Evolutionary conservation across 2,329 filamentous ascomycete species (phyloP).

Genomic region (Aureobasidium subglaciale): DNA sequence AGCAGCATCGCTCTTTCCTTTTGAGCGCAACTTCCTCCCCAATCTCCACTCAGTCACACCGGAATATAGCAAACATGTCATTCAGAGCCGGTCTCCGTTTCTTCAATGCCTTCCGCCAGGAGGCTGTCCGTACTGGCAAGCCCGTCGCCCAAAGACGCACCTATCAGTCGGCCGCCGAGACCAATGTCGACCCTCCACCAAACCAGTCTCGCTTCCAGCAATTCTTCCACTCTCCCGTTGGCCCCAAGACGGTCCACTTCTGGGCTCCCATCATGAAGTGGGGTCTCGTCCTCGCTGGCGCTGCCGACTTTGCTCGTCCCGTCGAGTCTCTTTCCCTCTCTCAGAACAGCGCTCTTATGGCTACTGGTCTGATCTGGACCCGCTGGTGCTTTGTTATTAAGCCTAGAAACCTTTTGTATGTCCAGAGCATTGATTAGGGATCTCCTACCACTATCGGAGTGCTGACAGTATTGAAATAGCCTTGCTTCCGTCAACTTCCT

Average conservation of each 20-base stretch:
- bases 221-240: constrained; percentile 51
- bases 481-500: constrained; percentile 98
- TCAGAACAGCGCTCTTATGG: constrained; percentile 83
- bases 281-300: constrained; percentile 84
- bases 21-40: constrained; percentile 39
- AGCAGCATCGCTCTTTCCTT: neutral
- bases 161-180: constrained; percentile 56
- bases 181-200: constrained; percentile 24
- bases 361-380: constrained; percentile 94
- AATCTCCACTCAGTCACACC: constrained; percentile 24
- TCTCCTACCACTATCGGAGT: too few species aligned
- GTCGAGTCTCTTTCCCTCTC: constrained; percentile 88
- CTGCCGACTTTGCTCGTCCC: constrained; percentile 85
- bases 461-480: constrained; percentile 35
- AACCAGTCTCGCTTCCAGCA: constrained; percentile 56
- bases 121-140: constrained; percentile 41
- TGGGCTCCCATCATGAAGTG: constrained; percentile 98
- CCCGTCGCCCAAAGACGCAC: constrained; percentile 52
- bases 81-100: constrained; percentile 53
- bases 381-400: constrained; percentile 97
- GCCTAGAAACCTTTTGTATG: constrained; percentile 82
- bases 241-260: constrained; percentile 83
- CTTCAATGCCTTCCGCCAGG: constrained; percentile 44
- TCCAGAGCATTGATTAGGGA: neutral
- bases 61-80: constrained; percentile 38